A percentile compares a stretch with the other conserved stretches of the same genome.
phyloP scores from a whole-genome alignment of 306 rosid species.

The Quercus engelmannii region DNA sequence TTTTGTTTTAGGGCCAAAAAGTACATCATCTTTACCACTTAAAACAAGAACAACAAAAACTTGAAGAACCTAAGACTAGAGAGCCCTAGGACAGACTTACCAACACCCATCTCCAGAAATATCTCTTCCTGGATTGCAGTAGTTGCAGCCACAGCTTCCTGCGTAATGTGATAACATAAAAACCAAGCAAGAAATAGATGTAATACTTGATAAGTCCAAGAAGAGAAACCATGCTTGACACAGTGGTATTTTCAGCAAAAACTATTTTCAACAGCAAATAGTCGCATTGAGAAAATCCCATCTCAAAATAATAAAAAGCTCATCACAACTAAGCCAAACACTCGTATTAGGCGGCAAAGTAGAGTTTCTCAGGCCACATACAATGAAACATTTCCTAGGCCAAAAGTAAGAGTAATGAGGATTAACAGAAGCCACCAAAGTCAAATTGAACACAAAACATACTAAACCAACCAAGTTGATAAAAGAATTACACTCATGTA shows the following conservation, averaged over 20 bases:
- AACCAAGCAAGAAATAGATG: background rate
- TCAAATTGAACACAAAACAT: background rate
- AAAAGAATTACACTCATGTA: background rate
- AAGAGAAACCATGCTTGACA: background rate
- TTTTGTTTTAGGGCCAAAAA: background rate
- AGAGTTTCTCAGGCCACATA: background rate
- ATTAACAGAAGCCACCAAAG: background rate
- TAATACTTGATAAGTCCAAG: background rate
- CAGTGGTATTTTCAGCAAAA: background rate
- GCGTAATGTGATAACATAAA: slow-evolving; percentile 22
- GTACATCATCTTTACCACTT: background rate
- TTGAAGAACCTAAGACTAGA: background rate
- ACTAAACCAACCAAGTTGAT: background rate
- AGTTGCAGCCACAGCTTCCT: slow-evolving; percentile 91
- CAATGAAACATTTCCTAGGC: background rate
- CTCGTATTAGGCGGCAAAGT: background rate
- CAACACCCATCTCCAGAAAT: slow-evolving; percentile 78
- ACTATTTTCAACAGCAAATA: background rate
- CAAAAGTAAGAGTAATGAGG: background rate
- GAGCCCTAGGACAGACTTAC: slow-evolving; percentile 34
- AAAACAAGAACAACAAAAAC: slow-evolving; percentile 1
- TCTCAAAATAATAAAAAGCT: background rate
- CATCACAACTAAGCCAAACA: background rate
- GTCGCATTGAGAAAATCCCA: background rate
- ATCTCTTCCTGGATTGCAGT: slow-evolving; percentile 88